A percentile compares a stretch with the other conserved stretches of the same genome.
These are phyloP conservation scores for Phoma sp. DNA, from an alignment of 2,329 filamentous ascomycete species.

Conservation along the genomic window DNA sequence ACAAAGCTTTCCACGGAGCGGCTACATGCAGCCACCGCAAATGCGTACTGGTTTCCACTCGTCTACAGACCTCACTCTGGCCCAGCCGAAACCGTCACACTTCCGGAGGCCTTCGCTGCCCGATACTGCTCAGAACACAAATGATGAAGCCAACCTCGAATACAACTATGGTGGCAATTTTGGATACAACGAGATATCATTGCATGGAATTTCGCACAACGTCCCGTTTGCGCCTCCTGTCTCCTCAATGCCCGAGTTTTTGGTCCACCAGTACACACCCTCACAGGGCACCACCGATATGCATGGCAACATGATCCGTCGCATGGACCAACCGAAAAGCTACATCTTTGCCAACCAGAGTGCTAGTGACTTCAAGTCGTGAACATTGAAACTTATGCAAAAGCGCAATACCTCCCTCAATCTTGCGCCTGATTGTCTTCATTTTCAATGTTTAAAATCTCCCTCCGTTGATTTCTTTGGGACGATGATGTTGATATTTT, in stretches of 20 bases:
- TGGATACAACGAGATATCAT: slow-evolving; percentile 41
- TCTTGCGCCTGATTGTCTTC: background rate
- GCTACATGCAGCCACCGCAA: slow-evolving; percentile 48
- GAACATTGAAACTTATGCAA: background rate
- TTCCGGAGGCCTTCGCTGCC: slow-evolving; percentile 48
- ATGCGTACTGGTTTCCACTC: slow-evolving; percentile 44
- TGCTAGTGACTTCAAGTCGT: slow-evolving; percentile 51
- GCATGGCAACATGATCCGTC: slow-evolving; percentile 36
- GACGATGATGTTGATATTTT: background rate
- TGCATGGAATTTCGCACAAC: slow-evolving; percentile 42
- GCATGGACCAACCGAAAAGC: slow-evolving; percentile 50
- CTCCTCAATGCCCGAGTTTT: slow-evolving; percentile 47
- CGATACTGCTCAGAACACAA: slow-evolving; percentile 34
- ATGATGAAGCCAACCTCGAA: slow-evolving; percentile 34
- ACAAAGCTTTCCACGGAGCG: slow-evolving; percentile 52
- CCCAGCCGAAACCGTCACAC: slow-evolving; percentile 47
- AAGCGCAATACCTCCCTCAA: background rate
- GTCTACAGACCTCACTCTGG: slow-evolving; percentile 43
- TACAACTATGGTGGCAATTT: slow-evolving; percentile 34
- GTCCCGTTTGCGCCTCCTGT: slow-evolving; percentile 44
- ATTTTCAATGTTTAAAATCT: slow-evolving; percentile 1
- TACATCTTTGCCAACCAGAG: slow-evolving; percentile 59
- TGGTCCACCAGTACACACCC: slow-evolving; percentile 58
- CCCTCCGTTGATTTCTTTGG: background rate
- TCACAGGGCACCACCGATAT: slow-evolving; percentile 49